These are phyloP conservation scores for Monilinia fructigena DNA, from an alignment of 2,329 filamentous ascomycete species.

Conservation along the genomic window DNA sequence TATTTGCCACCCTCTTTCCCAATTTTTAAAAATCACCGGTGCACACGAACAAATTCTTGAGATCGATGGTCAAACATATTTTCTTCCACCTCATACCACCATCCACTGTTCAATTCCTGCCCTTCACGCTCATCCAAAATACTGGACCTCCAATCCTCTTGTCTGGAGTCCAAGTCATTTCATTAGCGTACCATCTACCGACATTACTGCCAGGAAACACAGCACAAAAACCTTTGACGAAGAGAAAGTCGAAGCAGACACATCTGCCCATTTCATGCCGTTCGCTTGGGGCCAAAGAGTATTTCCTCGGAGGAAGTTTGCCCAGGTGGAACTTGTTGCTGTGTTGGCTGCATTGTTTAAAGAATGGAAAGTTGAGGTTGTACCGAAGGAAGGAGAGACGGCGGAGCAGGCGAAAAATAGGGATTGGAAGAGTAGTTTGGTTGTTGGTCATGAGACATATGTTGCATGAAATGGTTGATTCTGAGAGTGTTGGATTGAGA, in stretches of 20 bases:
- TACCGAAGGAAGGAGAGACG: neutral
- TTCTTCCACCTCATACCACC: neutral
- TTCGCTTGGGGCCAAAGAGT: constrained; percentile 18
- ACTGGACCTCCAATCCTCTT: neutral
- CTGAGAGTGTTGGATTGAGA: constrained; percentile 6
- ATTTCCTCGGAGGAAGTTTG: constrained; percentile 3
- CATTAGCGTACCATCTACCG: neutral
- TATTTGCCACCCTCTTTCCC: constrained; percentile 10
- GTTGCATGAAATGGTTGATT: constrained; percentile 11
- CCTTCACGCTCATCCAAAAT: constrained; percentile 1
- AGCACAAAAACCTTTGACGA: neutral
- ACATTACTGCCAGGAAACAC: too few species aligned
- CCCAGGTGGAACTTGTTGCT: constrained; percentile 10
- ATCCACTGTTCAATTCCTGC: constrained; percentile 9
- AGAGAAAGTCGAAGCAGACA: neutral
- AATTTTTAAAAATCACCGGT: constrained; percentile 7
- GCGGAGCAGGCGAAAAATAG: neutral
- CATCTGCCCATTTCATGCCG: neutral
- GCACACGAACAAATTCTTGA: neutral
- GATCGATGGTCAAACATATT: neutral
- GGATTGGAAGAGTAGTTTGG: constrained; percentile 12
- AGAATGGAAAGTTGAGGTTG: neutral
- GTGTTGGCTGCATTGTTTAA: constrained; percentile 1
- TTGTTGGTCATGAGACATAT: constrained; percentile 14
- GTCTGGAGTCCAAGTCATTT: neutral